These are phyloP conservation scores for Fulvia fulva DNA, from an alignment of 2,329 filamentous ascomycete genomes.

Conservation along the genomic window DNA sequence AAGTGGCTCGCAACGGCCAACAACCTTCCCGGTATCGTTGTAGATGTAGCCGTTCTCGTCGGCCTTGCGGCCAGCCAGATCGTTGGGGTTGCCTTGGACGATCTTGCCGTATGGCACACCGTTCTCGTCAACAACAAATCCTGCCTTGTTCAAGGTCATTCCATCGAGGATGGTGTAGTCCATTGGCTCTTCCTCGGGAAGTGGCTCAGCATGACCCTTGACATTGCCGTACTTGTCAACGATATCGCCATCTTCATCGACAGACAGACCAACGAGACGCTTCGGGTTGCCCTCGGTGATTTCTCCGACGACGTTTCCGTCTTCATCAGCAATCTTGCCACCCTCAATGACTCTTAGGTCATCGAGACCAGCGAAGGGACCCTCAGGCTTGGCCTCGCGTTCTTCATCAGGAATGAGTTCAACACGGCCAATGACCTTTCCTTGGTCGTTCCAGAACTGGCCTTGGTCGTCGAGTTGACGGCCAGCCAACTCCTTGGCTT, in stretches of 20 bases:
- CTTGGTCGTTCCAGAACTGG: conserved; percentile 68
- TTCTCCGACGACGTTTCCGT: conserved; percentile 49
- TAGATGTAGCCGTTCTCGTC: conserved; percentile 55
- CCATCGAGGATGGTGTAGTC: conserved; percentile 58
- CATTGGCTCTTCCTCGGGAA: conserved; percentile 47
- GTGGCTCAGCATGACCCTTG: conserved; percentile 52
- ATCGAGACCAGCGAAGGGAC: conserved; percentile 48
- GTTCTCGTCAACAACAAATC: conserved; percentile 54
- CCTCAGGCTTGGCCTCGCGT: conserved; percentile 49
- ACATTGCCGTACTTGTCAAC: conserved; percentile 68
- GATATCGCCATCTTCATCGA: conserved; percentile 80
- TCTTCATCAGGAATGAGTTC: conserved; percentile 67
- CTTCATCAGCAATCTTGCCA: conserved; percentile 48
- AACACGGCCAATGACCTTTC: conserved; percentile 64
- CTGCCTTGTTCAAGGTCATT: conserved; percentile 61
- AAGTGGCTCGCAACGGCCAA: conserved; percentile 57
- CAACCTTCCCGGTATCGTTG: conserved; percentile 53
- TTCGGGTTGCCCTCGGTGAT: conserved; percentile 57
- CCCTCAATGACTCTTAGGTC: conserved; percentile 47
- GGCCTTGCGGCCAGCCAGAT: conserved; percentile 54
- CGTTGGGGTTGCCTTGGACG: conserved; percentile 54
- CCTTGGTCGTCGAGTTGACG: conserved; percentile 69
- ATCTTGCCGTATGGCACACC: conserved; percentile 55
- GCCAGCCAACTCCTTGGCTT: conserved; percentile 59
- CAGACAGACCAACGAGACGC: conserved; percentile 65